Percentiles rank a stretch among this genome's conserved stretches.
phyloP scores from a whole-genome alignment of 2,329 filamentous ascomycete genomes.

The Colletotrichum lupini region DNA sequence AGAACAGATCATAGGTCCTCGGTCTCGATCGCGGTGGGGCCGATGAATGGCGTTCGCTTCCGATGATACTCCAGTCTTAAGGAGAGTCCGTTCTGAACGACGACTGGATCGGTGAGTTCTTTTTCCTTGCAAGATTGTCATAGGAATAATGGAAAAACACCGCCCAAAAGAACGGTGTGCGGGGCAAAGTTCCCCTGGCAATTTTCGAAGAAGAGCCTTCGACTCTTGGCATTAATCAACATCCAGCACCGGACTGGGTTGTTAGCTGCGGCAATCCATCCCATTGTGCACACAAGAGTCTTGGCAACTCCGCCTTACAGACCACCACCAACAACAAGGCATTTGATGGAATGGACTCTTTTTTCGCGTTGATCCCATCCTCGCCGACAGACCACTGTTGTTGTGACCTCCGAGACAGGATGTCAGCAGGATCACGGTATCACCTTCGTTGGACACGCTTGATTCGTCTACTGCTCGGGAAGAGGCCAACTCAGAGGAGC shows the following conservation, averaged over 20 bases:
- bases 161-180: neutral
- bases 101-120: neutral
- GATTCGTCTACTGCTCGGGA: neutral
- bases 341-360: neutral
- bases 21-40: slow-evolving; percentile 25
- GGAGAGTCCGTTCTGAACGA: neutral
- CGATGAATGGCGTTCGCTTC: neutral
- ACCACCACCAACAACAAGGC: neutral
- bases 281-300: slow-evolving; percentile 19
- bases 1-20: neutral
- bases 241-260: slow-evolving; percentile 25
- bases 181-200: slow-evolving; percentile 6
- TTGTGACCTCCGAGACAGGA: neutral
- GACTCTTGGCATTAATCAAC: slow-evolving; percentile 31
- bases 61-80: neutral
- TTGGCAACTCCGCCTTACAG: slow-evolving; percentile 31
- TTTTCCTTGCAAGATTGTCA: neutral
- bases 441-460: neutral
- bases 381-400: neutral
- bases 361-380: neutral
- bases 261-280: slow-evolving; percentile 26
- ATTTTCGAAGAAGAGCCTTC: slow-evolving; percentile 3
- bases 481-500: neutral
- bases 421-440: slow-evolving; percentile 5
- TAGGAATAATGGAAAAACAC: neutral